Evolutionary conservation across 495 filamentous ascomycete species (phyloP).

Genomic region (Umbilicaria muhlenbergii): DNA sequence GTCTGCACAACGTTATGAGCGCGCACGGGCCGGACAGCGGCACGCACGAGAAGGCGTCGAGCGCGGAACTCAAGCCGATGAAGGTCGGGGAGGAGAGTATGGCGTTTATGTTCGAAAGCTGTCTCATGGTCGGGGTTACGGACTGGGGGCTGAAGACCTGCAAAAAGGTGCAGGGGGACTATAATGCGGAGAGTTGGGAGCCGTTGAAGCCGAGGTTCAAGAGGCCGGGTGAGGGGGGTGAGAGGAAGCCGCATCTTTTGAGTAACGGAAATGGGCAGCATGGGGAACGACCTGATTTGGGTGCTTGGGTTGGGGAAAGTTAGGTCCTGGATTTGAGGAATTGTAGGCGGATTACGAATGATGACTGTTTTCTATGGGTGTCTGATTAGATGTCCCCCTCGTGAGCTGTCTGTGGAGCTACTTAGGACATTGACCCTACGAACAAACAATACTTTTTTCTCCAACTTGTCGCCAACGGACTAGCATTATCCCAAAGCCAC

Average conservation of each 20-base stretch:
- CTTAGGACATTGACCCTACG: no score
- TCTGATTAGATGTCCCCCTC: no score
- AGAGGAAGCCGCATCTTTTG: not conserved
- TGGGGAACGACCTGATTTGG: not conserved
- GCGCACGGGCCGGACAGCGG: constrained; percentile 43
- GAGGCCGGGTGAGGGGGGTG: constrained; percentile 31
- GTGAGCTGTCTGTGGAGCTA: no score
- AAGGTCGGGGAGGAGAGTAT: constrained; percentile 49
- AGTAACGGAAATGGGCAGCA: not conserved
- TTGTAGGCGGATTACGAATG: no score
- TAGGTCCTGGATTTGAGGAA: no score
- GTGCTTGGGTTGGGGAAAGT: no score
- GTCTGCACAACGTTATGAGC: constrained; percentile 47
- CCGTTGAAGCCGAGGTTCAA: constrained; percentile 64
- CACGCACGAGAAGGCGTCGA: constrained; percentile 43
- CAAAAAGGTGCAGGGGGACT: constrained; percentile 67
- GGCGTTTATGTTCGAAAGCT: constrained; percentile 58
- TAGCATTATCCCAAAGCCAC: no score
- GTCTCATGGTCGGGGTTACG: constrained; percentile 77
- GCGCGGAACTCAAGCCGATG: constrained; percentile 37
- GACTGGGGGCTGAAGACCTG: constrained; percentile 81
- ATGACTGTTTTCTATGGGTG: no score
- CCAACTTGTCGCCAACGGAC: no score
- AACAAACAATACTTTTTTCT: no score
- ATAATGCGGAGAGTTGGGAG: constrained; percentile 77